Evolutionary conservation across 805 yeast genomes (phyloP).

Genomic region (Clavispora santaluciae): DNA sequence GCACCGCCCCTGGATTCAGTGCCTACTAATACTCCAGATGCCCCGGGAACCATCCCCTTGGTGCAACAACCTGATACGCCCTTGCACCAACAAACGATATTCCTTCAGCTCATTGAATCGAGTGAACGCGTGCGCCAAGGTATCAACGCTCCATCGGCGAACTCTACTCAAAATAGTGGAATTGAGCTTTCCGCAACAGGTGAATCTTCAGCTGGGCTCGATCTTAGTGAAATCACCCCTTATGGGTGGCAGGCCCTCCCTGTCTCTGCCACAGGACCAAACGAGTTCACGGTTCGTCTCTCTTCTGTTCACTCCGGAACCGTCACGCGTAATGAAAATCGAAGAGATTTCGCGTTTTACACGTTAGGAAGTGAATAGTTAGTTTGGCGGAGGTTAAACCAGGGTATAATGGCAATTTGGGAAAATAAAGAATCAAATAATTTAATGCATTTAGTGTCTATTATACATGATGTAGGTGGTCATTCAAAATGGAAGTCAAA

Average conservation of each 20-base stretch:
- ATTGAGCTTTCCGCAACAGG: background rate
- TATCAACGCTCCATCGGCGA: background rate
- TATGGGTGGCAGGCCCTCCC: background rate
- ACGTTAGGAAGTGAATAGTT: constrained; percentile 18
- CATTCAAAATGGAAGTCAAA: constrained; percentile 26
- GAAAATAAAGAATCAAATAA: too few relatives aligned
- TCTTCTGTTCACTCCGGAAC: background rate
- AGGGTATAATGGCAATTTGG: too few relatives aligned
- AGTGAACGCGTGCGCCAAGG: background rate
- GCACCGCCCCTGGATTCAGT: background rate
- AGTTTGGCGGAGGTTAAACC: too few relatives aligned
- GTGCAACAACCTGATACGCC: too few relatives aligned
- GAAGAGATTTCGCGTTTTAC: constrained; percentile 23
- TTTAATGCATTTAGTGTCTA: constrained; percentile 9
- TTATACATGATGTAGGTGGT: background rate
- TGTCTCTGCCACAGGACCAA: background rate
- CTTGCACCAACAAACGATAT: too few relatives aligned
- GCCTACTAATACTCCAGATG: background rate
- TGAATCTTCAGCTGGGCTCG: background rate
- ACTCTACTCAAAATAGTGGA: background rate
- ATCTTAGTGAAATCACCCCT: background rate
- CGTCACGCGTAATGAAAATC: background rate
- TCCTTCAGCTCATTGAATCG: background rate
- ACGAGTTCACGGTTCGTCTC: background rate
- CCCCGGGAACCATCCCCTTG: background rate